Evolutionary conservation across 2,329 filamentous ascomycete species (phyloP).

Genomic region (Monilinia laxa): DNA sequence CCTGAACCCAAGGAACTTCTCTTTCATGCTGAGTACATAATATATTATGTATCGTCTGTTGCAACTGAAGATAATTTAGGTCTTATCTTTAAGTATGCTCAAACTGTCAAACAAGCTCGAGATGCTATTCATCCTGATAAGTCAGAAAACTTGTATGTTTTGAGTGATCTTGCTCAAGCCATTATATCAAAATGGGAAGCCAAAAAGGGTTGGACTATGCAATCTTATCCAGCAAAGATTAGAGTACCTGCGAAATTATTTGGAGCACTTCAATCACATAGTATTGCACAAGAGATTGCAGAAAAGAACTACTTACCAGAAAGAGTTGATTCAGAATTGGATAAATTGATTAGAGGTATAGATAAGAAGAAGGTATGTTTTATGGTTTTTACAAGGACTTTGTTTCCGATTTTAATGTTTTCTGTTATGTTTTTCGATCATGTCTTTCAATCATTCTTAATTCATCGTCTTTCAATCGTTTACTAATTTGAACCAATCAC

Average conservation of each 20-base stretch:
- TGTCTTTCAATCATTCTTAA: constrained; percentile 13
- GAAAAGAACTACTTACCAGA: constrained; percentile 80
- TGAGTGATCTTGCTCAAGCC: constrained; percentile 83
- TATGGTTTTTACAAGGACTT: too few relatives aligned
- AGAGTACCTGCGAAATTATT: constrained; percentile 80
- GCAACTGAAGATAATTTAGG: constrained; percentile 85
- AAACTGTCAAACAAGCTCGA: constrained; percentile 85
- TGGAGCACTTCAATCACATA: constrained; percentile 69
- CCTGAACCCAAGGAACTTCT: constrained; percentile 64
- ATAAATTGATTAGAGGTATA: constrained; percentile 62
- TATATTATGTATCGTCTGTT: constrained; percentile 83
- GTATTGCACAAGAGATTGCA: constrained; percentile 79
- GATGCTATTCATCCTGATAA: constrained; percentile 70
- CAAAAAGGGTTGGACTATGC: constrained; percentile 79
- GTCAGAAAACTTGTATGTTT: constrained; percentile 76
- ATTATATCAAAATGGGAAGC: constrained; percentile 85
- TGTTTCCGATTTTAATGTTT: too few relatives aligned
- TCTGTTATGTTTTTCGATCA: too few relatives aligned
- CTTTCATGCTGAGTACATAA: constrained; percentile 83
- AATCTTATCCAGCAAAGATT: constrained; percentile 78
- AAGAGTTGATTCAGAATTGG: constrained; percentile 66
- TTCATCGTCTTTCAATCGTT: not conserved
- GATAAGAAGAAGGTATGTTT: constrained; percentile 58
- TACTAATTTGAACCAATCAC: constrained; percentile 26
- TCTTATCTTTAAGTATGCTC: constrained; percentile 86